A percentile compares a stretch with the other conserved stretches of the same genome.
Evolutionary conservation across 805 yeast genomes (phyloP).

Genomic region (Clavispora vitiphila): DNA sequence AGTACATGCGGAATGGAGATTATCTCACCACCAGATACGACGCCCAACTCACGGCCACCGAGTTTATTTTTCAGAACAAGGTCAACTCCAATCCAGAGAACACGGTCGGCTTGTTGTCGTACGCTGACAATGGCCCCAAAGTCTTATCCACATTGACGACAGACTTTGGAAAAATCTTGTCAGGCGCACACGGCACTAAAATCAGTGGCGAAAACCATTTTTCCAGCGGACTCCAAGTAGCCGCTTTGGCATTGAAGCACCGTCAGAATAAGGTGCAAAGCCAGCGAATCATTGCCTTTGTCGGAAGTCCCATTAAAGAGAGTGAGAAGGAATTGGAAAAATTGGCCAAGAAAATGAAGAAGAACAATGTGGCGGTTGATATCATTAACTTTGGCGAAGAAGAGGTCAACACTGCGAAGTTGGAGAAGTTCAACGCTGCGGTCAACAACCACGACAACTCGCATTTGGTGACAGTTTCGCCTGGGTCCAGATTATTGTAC

Average conservation of each 20-base stretch:
- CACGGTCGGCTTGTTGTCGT: constrained; percentile 85
- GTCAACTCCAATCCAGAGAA: constrained; percentile 88
- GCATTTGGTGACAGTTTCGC: constrained; percentile 81
- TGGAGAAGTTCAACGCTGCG: constrained; percentile 70
- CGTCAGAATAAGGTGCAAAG: constrained; percentile 91
- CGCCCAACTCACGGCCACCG: constrained; percentile 89
- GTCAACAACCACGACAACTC: constrained; percentile 75
- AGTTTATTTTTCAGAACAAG: constrained; percentile 79
- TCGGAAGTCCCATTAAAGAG: constrained; percentile 79
- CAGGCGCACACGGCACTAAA: constrained; percentile 76
- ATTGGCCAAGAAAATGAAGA: constrained; percentile 88
- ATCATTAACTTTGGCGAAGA: constrained; percentile 91
- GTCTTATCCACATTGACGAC: constrained; percentile 86
- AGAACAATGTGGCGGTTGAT: constrained; percentile 87
- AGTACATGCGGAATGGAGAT: constrained; percentile 94
- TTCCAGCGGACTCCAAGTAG: constrained; percentile 85
- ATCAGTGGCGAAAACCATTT: constrained; percentile 66
- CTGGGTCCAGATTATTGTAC: constrained; percentile 79
- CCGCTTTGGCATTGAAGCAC: constrained; percentile 85
- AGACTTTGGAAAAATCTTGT: constrained; percentile 78
- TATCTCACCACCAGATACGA: constrained; percentile 82
- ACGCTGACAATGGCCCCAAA: constrained; percentile 79
- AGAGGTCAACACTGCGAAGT: constrained; percentile 63
- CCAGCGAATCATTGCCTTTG: constrained; percentile 85
- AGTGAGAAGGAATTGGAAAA: constrained; percentile 67